Conservation (phyloP, 2,329 filamentous ascomycete genomes). For the Talaromyces albobiverticillius region DNA sequence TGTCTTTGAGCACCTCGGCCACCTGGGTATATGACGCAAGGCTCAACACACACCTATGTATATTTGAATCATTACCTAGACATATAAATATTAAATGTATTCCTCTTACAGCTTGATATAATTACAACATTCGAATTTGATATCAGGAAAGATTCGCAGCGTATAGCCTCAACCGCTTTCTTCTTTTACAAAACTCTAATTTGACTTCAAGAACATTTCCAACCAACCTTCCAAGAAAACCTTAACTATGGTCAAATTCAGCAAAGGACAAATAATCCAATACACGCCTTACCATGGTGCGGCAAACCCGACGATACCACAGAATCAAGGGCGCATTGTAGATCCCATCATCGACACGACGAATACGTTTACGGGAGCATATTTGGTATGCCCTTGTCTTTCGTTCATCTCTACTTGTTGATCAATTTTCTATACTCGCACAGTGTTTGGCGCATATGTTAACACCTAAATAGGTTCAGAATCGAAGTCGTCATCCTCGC, state of each 20-base stretch:
- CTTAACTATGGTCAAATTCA: constrained; percentile 11
- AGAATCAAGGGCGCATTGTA: constrained; percentile 9
- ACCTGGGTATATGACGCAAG: too few relatives aligned
- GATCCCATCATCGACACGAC: constrained; percentile 14
- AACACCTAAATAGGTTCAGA: constrained; percentile 5
- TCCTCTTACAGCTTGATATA: too few relatives aligned
- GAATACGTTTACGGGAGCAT: constrained; percentile 14
- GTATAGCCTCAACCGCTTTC: background rate
- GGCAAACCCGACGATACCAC: background rate
- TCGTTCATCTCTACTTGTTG: background rate
- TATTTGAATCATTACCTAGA: background rate
- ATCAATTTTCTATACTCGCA: background rate
- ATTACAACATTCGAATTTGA: background rate
- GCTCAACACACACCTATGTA: background rate
- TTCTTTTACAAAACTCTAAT: background rate
- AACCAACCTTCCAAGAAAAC: background rate
- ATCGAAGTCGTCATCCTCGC: background rate
- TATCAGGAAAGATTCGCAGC: background rate
- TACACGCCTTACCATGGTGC: constrained; percentile 6
- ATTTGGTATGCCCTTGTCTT: constrained; percentile 7
- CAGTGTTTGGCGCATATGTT: background rate
- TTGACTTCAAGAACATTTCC: background rate
- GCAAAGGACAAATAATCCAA: constrained; percentile 10
- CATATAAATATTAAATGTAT: background rate
- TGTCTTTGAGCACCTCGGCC: background rate